phyloP scores from a whole-genome alignment of 305 asterid species.

The Ajuga reptans region DNA sequence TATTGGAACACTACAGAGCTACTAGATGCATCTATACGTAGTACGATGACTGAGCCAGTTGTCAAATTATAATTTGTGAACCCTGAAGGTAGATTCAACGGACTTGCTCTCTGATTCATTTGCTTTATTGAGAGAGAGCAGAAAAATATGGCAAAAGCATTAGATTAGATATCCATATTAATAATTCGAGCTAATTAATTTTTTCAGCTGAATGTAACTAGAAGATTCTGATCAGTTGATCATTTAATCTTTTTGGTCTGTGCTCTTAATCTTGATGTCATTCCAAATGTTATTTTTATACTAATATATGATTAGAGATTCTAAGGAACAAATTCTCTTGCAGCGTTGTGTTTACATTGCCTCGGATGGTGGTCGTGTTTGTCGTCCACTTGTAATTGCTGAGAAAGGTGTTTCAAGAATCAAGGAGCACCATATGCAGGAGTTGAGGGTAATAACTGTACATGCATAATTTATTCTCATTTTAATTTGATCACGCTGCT shows the following conservation, averaged over 20 bases:
- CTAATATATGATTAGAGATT: background rate
- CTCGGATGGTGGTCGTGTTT: slow-evolving; percentile 98
- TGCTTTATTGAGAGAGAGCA: background rate
- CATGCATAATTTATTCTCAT: slow-evolving; percentile 3
- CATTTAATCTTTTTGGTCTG: background rate
- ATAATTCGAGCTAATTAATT: background rate
- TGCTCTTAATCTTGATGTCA: background rate
- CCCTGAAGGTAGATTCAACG: background rate
- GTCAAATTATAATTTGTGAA: background rate
- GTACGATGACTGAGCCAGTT: background rate
- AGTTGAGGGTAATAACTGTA: slow-evolving; percentile 58
- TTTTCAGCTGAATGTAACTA: background rate
- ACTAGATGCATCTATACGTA: background rate
- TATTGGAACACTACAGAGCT: background rate
- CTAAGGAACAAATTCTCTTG: slow-evolving; percentile 27
- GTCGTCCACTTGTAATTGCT: slow-evolving; percentile 96
- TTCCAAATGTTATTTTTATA: background rate
- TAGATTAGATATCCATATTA: background rate
- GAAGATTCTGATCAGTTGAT: background rate
- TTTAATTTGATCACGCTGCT: slow-evolving; percentile 20
- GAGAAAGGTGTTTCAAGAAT: slow-evolving; percentile 90
- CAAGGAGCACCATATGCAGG: slow-evolving; percentile 93
- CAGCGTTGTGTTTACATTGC: slow-evolving; percentile 95
- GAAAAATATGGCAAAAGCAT: background rate
- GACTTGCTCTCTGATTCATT: background rate